Evolutionary conservation across 495 filamentous ascomycete genomes (phyloP), one percentile per base, ranked within the genome.

Genomic region (Hyaloscypha variabilis): DNA sequence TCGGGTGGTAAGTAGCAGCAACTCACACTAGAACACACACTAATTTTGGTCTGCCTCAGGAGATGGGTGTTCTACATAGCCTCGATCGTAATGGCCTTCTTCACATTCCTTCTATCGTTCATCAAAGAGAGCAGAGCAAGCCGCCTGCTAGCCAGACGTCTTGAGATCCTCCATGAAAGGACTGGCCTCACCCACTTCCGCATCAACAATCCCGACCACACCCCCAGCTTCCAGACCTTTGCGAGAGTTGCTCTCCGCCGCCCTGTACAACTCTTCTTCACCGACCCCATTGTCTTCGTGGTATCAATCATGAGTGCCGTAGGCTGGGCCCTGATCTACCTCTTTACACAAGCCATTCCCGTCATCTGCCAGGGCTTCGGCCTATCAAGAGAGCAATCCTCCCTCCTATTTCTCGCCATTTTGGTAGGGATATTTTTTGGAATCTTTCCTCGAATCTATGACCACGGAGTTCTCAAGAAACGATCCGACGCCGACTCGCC

Each of bases 241-340:
- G 34, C 76, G 3, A 76, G 72, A n/a, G 72, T 76, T 3, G 72
- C 77, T 17, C 75, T 85, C 28, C 71, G 75, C 58, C 74, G 78
- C 1, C 82, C 82, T 1, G 63, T 77, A 4, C 74, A 76, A 8
- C 74, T 85, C 0, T 79, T 83, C 58, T 79, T 80, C 69, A 77
- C 73, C 24, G 82, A 85, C 55, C 81, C 81, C 17, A 81, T 85
- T 31, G 78, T 85, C 23, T 76, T 81, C 56, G 69, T 77, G 6
- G 77, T 81, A 17, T 72, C 82, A 3, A 36, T 68, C 17, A 64
- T 68, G 61, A 36, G 29, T 26, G 79, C 82, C 17, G 66, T 79
- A 13, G 77, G 77, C 26, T 80, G 78, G 65, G 81, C 77, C 2
- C 71, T 85, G n/a, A 78, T 85, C 36, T 87, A 85, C 60, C 80